Evolutionary conservation across 495 filamentous ascomycete species (phyloP), one percentile per base, ranked within the genome.

Genomic region (Bathelium albidoporum): DNA sequence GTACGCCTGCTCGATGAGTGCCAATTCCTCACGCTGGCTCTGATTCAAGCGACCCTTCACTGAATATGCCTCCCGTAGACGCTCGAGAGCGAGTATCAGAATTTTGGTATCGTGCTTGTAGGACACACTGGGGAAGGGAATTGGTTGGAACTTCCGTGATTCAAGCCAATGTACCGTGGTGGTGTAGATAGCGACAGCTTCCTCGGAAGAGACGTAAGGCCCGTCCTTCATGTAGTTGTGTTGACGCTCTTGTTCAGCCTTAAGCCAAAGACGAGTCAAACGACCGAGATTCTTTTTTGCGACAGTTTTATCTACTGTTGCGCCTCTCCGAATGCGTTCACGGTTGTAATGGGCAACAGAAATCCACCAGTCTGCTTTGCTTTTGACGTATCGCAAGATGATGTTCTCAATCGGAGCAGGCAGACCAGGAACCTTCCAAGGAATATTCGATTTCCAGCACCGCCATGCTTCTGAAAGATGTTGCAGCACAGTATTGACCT

Each of bases 31-130:
- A 72, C 95, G 86, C 76, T 99, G 95, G 70, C 90, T 96, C 75
- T 99, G 95, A 70, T 99, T 99, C 41, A 99, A 80, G 60, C 95
- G 82, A 39, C 95, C 95, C 74, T 99, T 99, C 52, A 97, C 95
- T 10, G 91, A 96, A 77, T 99, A 99, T 16, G 95, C 90, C 73
- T 99, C 95, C 62, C 95, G 85, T 41, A 99, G 76, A 53, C 95
- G 85, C 77, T 99, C 95, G 22, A 99, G 82, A 4, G 95, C 95
- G 63, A 99, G 81, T 71, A 99, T 99, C 59, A 99, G 77, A 66
- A 99, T 99, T 76, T 99, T 99, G 26, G 95, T 99, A 72, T 99
- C 95, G 71, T 99, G 95, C 79, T 99, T 99, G 80, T 99, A 99
- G 10, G 93, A 97, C 24, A 97, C 94, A 71, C 93, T 96, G 0